Conservation (phyloP, 1,284 basidiomycete genomes). For the Boletus sp. region DNA sequence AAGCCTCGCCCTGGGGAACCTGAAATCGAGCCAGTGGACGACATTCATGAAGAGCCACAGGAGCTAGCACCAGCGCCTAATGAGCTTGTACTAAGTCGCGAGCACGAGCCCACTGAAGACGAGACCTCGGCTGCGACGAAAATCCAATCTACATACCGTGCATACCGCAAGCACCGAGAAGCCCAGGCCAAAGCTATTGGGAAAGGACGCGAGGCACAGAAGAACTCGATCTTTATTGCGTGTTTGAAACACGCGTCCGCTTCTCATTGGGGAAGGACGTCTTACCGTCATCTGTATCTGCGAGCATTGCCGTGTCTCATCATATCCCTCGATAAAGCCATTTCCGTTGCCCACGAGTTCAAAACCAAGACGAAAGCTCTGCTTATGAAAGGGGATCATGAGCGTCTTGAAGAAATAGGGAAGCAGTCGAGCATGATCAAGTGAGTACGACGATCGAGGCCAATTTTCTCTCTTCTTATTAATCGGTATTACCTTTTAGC, state of each 20-base stretch:
- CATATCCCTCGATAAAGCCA: conserved; percentile 46
- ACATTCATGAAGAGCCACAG: conserved; percentile 26
- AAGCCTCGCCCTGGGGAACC: conserved; percentile 4
- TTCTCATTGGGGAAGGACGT: conserved; percentile 40
- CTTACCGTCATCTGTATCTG: conserved; percentile 50
- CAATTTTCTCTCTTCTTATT: neutral
- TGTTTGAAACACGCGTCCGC: conserved; percentile 40
- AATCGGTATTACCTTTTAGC: conserved; percentile 18
- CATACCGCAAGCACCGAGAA: conserved; percentile 31
- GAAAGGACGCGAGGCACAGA: conserved; percentile 32
- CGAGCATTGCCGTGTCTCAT: conserved; percentile 55
- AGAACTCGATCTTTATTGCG: conserved; percentile 36
- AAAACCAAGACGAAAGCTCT: conserved; percentile 43
- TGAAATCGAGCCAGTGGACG: conserved; percentile 21
- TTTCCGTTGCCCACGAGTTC: conserved; percentile 30
- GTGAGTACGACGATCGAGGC: conserved; percentile 28
- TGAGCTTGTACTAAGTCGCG: conserved; percentile 17
- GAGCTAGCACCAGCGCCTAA: conserved; percentile 5
- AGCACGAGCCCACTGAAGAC: conserved; percentile 25
- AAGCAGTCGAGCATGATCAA: conserved; percentile 36
- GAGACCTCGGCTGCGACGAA: conserved; percentile 26
- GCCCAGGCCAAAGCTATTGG: conserved; percentile 32
- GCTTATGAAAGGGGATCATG: conserved; percentile 34
- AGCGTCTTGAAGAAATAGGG: conserved; percentile 42
- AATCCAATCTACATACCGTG: conserved; percentile 27